phyloP scores from a whole-genome alignment of 805 yeast genomes.

The Yarrowia alimentaria region DNA sequence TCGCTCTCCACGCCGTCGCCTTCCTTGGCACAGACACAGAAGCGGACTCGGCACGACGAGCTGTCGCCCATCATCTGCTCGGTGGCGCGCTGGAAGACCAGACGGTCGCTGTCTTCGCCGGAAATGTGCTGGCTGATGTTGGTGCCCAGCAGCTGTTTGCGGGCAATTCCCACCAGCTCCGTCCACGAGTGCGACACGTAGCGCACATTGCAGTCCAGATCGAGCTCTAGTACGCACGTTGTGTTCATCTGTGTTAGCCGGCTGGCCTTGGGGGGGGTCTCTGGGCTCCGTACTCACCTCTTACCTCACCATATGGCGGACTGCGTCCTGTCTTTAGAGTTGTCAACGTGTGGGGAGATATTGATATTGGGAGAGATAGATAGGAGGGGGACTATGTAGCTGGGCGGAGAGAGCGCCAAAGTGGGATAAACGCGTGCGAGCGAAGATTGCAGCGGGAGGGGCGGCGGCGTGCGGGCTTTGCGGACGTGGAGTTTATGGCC shows the following conservation, averaged over 20 bases:
- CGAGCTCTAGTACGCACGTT: conserved; percentile 65
- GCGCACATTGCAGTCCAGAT: conserved; percentile 71
- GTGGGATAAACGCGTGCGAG: no score
- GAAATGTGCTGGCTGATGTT: conserved; percentile 64
- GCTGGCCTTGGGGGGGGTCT: no score
- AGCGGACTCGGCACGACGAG: conserved; percentile 72
- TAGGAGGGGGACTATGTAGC: no score
- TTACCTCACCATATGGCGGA: no score
- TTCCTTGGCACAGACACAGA: conserved; percentile 44
- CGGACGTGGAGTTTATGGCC: no score
- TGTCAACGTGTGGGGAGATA: no score
- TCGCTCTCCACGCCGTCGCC: conserved; percentile 11
- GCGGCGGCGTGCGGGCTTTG: no score
- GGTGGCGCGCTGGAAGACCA: conserved; percentile 68
- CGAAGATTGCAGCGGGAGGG: no score
- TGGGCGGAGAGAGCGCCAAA: no score
- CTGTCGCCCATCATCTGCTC: conserved; percentile 70
- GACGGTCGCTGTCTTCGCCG: conserved; percentile 62
- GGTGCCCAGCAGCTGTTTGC: conserved; percentile 51
- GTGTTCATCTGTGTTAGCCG: conserved; percentile 26
- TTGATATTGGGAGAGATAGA: no score
- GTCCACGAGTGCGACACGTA: conserved; percentile 80
- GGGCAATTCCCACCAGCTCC: conserved; percentile 65
- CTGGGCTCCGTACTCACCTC: no score
- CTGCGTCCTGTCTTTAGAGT: no score